These are phyloP conservation scores for Metschnikowia reukaufii DNA, from an alignment of 805 yeast genomes.

Conservation along the genomic window DNA sequence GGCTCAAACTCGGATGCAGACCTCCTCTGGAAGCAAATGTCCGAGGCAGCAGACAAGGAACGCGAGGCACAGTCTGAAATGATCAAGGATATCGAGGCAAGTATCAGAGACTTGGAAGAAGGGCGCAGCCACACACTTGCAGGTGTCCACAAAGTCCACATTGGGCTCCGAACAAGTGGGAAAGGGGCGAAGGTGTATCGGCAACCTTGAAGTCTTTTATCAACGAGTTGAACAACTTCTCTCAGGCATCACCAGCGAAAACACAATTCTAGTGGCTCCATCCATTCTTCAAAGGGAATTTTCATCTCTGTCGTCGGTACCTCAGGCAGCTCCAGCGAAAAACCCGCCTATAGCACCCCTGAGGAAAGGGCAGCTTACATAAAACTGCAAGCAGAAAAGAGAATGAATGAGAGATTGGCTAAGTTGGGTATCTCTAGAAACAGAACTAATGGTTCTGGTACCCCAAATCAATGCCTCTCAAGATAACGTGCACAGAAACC, in stretches of 20 bases:
- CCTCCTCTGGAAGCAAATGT: conserved; percentile 50
- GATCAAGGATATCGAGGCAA: conserved; percentile 68
- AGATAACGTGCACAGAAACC: conserved; percentile 13
- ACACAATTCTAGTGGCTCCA: background rate
- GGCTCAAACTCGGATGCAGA: conserved; percentile 56
- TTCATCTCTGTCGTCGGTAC: conserved; percentile 3
- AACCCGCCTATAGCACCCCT: conserved; percentile 42
- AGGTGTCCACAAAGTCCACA: conserved; percentile 42
- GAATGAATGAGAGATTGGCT: conserved; percentile 84
- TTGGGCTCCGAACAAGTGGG: conserved; percentile 73
- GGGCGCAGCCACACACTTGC: conserved; percentile 45
- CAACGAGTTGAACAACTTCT: conserved; percentile 42
- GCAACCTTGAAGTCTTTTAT: conserved; percentile 62
- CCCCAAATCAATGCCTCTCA: conserved; percentile 8
- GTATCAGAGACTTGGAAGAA: conserved; percentile 63
- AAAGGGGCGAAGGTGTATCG: conserved; percentile 75
- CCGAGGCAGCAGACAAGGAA: conserved; percentile 51
- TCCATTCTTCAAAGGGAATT: background rate
- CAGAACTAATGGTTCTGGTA: conserved; percentile 11
- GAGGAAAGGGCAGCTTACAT: conserved; percentile 77
- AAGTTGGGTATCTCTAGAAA: conserved; percentile 66
- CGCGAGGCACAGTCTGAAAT: conserved; percentile 56
- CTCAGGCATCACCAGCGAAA: conserved; percentile 1
- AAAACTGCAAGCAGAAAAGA: conserved; percentile 70
- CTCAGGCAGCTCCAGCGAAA: conserved; percentile 16